Evolutionary conservation across 768 basidiomycete genomes (phyloP).

Genomic region (Lyophyllum semitale): DNA sequence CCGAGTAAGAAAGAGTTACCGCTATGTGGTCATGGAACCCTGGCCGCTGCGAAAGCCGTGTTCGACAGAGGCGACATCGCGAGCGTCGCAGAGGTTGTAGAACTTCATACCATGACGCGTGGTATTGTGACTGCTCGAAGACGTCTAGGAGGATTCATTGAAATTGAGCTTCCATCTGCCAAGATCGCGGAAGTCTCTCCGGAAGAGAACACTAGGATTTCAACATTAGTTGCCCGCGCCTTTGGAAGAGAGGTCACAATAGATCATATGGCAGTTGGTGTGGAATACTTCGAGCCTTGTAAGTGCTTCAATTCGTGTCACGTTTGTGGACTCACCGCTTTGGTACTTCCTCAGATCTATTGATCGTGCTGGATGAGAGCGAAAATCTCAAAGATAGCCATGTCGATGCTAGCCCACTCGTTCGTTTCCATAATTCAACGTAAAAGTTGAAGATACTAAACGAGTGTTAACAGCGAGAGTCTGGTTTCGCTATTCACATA

Average conservation of each 20-base stretch:
- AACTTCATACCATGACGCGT: no score
- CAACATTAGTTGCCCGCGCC: conserved; percentile 32
- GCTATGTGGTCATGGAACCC: conserved; percentile 45
- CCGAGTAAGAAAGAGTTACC: conserved; percentile 28
- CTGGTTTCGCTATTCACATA: conserved; percentile 38
- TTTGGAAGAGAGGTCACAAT: conserved; percentile 40
- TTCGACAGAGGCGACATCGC: conserved; percentile 30
- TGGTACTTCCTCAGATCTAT: conserved; percentile 25
- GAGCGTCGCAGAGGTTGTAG: conserved; percentile 29
- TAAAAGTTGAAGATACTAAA: conserved; percentile 24
- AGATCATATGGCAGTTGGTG: conserved; percentile 38
- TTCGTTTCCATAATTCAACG: conserved; percentile 38
- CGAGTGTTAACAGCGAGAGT: conserved; percentile 25
- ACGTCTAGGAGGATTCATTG: conserved; percentile 27
- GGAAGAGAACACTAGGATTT: conserved; percentile 32
- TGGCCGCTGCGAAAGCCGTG: conserved; percentile 45
- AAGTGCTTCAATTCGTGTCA: conserved; percentile 4
- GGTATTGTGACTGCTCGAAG: conserved; percentile 31
- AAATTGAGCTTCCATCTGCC: no score
- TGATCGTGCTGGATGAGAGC: conserved; percentile 41
- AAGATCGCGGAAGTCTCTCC: no score
- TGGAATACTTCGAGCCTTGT: conserved; percentile 34
- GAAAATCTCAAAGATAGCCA: conserved; percentile 16
- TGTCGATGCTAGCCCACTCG: conserved; percentile 1
- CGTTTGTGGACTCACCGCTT: neutral